Conservation (phyloP, 164 flowering plant species). For the Sedum album region DNA sequence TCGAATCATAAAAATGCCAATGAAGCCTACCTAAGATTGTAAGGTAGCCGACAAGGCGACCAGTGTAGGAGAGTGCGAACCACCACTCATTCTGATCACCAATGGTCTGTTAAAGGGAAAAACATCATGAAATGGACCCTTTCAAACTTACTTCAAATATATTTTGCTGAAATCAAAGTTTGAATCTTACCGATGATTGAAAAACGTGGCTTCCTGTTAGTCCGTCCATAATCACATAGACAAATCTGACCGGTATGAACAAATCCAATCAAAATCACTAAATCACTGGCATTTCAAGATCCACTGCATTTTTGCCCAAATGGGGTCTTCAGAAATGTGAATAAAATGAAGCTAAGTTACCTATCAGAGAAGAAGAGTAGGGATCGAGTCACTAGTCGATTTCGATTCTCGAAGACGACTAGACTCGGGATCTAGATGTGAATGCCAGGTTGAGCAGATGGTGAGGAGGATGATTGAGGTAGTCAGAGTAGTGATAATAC, state of each 20-base stretch:
- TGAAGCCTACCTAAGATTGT: constrained; percentile 16
- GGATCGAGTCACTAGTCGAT: not conserved
- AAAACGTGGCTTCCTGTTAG: not conserved
- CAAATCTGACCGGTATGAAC: not conserved
- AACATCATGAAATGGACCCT: no score
- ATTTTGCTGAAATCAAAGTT: not conserved
- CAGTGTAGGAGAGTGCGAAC: constrained; percentile 11
- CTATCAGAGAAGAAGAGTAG: not conserved
- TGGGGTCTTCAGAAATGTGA: not conserved
- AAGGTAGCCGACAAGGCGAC: constrained; percentile 19
- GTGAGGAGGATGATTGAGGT: not conserved
- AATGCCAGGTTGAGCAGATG: not conserved
- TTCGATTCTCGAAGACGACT: not conserved
- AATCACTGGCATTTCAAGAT: no score
- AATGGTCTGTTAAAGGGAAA: constrained; percentile 4
- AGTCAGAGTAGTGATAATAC: not conserved
- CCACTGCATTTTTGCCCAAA: no score
- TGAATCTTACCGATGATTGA: not conserved
- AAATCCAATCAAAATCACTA: not conserved
- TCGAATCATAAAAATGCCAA: no score
- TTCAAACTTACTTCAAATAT: not conserved
- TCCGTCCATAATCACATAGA: not conserved
- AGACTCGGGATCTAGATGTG: not conserved
- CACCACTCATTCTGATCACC: constrained; percentile 18
- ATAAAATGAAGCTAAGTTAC: not conserved